These are phyloP conservation scores for Rhizoclosmatium globosum DNA, from an alignment of 192 early-diverging fungal genomes.

Conservation along the genomic window DNA sequence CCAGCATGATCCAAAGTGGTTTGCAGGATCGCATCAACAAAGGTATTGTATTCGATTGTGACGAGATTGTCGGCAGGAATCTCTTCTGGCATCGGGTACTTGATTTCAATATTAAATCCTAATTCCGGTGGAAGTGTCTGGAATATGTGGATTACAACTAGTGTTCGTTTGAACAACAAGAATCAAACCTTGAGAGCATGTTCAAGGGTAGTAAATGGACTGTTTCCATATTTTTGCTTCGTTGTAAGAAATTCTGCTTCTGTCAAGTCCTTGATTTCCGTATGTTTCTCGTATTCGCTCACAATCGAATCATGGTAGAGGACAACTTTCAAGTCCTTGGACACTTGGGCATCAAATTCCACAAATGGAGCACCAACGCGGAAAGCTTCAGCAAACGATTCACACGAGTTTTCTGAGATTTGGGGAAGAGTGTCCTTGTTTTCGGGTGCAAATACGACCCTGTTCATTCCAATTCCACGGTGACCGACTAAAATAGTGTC, in stretches of 20 bases:
- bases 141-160: too few relatives aligned
- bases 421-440: constrained; percentile 61
- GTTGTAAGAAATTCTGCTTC: constrained; percentile 48
- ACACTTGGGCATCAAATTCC: constrained; percentile 96
- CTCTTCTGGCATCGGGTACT: constrained; percentile 94
- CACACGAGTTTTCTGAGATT: constrained; percentile 90
- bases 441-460: not conserved
- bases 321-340: constrained; percentile 84
- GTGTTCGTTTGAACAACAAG: too few relatives aligned
- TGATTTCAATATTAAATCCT: constrained; percentile 96
- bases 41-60: constrained; percentile 82
- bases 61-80: constrained; percentile 79
- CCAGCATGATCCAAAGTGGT: constrained; percentile 69
- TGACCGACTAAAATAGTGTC: constrained; percentile 30
- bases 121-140: constrained; percentile 74
- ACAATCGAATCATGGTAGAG: constrained; percentile 89
- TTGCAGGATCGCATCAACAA: constrained; percentile 84
- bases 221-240: constrained; percentile 40
- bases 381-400: constrained; percentile 86
- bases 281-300: constrained; percentile 45
- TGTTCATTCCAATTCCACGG: constrained; percentile 39
- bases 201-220: constrained; percentile 82
- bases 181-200: constrained; percentile 66
- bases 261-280: constrained; percentile 48
- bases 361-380: constrained; percentile 85